phyloP scores from a whole-genome alignment of 306 rosid genomes.

The Canavalia ensiformis region DNA sequence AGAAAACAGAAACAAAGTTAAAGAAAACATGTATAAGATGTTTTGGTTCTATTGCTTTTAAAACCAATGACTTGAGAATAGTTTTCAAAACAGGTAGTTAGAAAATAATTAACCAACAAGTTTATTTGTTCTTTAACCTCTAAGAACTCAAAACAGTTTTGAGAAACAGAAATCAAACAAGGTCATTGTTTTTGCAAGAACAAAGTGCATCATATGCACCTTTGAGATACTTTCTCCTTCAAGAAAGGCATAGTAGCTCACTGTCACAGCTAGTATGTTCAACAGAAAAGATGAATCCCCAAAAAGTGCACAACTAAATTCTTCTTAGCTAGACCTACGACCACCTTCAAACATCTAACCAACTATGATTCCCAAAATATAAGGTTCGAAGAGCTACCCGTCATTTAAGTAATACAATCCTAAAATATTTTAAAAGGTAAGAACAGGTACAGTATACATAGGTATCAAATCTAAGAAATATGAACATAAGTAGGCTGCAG shows the following conservation, averaged over 20 bases:
- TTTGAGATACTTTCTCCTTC: slow-evolving; percentile 22
- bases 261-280: slow-evolving; percentile 8
- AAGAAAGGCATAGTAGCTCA: slow-evolving; percentile 33
- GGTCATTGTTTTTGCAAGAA: not conserved
- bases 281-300: slow-evolving; percentile 5
- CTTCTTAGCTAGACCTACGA: slow-evolving; percentile 25
- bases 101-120: too few species aligned
- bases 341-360: not conserved
- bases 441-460: not conserved
- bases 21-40: too few species aligned
- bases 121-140: too few species aligned
- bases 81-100: too few species aligned
- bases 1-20: too few species aligned
- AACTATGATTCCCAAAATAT: slow-evolving; percentile 17
- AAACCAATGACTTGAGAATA: too few species aligned
- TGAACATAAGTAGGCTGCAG: not conserved
- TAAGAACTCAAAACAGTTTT: too few species aligned
- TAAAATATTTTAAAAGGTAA: slow-evolving; percentile 19
- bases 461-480: not conserved
- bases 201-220: not conserved
- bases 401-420: slow-evolving; percentile 1
- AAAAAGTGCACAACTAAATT: slow-evolving; percentile 1
- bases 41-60: too few species aligned
- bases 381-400: slow-evolving; percentile 17
- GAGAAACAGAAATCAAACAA: too few species aligned